Evolutionary conservation across 352 stramenopile genomes (phyloP), one percentile per base, ranked within the genome.

Genomic region (Phytopythium helicoides): DNA sequence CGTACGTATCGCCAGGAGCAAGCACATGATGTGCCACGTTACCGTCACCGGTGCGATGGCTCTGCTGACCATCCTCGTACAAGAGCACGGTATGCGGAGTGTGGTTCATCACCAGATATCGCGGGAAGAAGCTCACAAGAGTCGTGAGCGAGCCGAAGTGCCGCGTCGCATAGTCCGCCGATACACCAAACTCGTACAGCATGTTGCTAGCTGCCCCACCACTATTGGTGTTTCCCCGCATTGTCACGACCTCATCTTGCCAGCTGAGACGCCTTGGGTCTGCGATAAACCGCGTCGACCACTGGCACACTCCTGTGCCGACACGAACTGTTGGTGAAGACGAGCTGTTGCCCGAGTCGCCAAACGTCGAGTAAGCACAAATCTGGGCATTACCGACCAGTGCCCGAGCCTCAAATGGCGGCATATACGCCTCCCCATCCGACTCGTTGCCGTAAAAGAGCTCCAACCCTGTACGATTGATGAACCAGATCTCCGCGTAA

Each of bases 101-200:
- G 40, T 64, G 71, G 36, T 94, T 94, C 10, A 91, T 54, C 1
- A 94, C 41, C 23, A 94, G 42, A 47, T 93, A 94, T 16, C 85
- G 78, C 22, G 85, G 85, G 44, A 91, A 89, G 35, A 94, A 68
- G 48, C 80, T 94, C 38, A 94, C 77, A 26, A 94, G 68, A 8
- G 82, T 94, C 46, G 85, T 93, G 34, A 94, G 73, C 0, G 82
- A 87, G 9, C 85, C 78, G 40, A 94, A 94, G 58, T 94, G 82
- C 2, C 79, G 66, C 8, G 82, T 94, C 10, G 80, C 68, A 44
- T 92, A 92, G 58, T 94, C 85, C 14, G 80, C 76, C 11, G 84
- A 92, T 4, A 92, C 73, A 10, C 84, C 84, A 54, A 94, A 68
- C 50, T 94, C 84, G 55, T 94, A 92, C 28, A 94, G 50, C 18